Base-by-base conservation (phyloP, 139 green algal species). In the Edaphochlamys debaryana region DNA sequence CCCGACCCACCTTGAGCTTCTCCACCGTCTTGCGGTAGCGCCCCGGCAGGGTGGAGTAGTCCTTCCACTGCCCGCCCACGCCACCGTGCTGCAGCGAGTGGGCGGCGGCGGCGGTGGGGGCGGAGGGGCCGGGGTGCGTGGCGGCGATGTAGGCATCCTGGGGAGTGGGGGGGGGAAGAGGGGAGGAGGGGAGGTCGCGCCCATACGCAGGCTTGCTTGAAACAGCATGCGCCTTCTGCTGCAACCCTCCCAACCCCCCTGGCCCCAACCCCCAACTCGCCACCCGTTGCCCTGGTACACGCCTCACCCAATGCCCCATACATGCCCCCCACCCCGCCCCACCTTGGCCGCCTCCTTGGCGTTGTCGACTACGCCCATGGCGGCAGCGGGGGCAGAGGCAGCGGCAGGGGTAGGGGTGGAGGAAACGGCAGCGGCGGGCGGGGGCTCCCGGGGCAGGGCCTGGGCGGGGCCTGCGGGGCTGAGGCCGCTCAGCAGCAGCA, bases 21-120 rank as follows among this genome's bases (percentile, higher is more conserved):
- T 82, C 63, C 42, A 82, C 76, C 32, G 42, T 67, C 0, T 30
- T 40, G 42, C 66, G 50, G 76, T 82, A 82, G n/a, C 76, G 62
- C 11, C 3, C 11, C 41, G 76, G 76, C 76, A 82, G 76, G 19
- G 5, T n/a, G 32, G 29, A 32, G 76, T 66, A 74, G 20, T 64
- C 42, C 19, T 36, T 62, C 76, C 76, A 82, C 30, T 81, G 60
- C 37, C 40, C 22, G 9, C 5, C 25, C 17, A 54, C 11, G 11
- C 11, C 9, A 13, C 11, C 9, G 45, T 22, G 45, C 11, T 13
- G 9, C 45, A 54, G 45, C 11, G 42, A 27, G 70, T 27, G 60
- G 34, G 27, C 64, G 34, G 5, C 67, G 15, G 38, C 40, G 19
- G 34, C 67, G 23, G 29, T 13, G 67, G 34, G 32, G 70, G 34